Evolutionary conservation across 2,329 filamentous ascomycete species (phyloP), one percentile per base, ranked within the genome.

Genomic region (Fonsecaea erecta): DNA sequence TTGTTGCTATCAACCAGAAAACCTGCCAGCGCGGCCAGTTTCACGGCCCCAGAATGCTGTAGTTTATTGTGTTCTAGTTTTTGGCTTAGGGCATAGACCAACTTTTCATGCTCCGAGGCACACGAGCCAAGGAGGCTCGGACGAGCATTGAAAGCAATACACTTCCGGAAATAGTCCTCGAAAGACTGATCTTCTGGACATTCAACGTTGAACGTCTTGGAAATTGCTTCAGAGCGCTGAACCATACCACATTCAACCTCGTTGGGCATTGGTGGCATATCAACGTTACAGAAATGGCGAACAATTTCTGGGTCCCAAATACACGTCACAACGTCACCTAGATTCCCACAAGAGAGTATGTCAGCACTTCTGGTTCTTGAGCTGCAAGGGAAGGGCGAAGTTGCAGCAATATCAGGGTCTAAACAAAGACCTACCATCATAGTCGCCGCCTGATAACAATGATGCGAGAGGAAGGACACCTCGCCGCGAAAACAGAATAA

Each of bases 361-460:
- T 48, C 43, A 48, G 43, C 9, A 12, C 21, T 26, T 14, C 21
- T 2, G 8, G 12, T 14, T 11, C 21, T 40, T 40, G 4, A 26
- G 21, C 16, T 43, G 21, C 3, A 48, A 24, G 18, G 1, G 43
- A 26, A 26, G 43, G 21, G 12, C 18, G 16, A 26, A 16, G 3
- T 26, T 14, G 6, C 3, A 16, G 43, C 3, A 48, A 48, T 24
- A 14, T 26, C 8, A 24, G 37, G 2, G 11, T 26, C 8, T 48
- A 26, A 11, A 24, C 43, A 9, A 48, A 6, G 18, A 48, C 43
- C 14, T 48, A 48, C 87, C 87, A 68, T 89, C 87, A 64, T 88
- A 89, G 71, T 89, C 87, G 8, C 87, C 87, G 4, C 86, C 87
- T 26, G 87, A 87, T 0, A 89, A 75, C 72, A 86, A 84, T n/a